Base-by-base conservation (phyloP, 2,329 filamentous ascomycete species). In the Fusarium nygamai region DNA sequence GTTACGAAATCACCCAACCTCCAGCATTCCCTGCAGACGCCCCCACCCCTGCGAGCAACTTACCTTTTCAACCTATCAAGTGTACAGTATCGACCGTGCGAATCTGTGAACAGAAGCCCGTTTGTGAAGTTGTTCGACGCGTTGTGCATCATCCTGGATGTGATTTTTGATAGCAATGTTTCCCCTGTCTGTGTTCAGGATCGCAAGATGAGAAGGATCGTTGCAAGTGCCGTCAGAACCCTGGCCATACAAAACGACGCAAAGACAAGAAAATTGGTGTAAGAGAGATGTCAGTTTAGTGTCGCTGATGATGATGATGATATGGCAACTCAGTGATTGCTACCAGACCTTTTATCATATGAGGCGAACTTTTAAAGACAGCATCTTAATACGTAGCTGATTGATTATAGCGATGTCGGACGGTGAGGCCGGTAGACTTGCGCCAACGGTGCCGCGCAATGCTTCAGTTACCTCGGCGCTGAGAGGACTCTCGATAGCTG, bases 1-100 rank as follows among this genome's bases (percentile, higher is more conserved):
- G 75, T 75, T 77, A 77, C 75, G 62, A 76, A 65, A 75, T 73
- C 64, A 68, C 73, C 75, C 76, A 77, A 67, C 76, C 76, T 72
- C 75, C 73, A 67, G 51, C 54, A 69, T 71, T 69, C 62, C 61
- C 68, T 72, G 69, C 63, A 41, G 69, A 72, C 51, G 67, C 72
- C 75, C 74, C 75, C 71, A 75, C 71, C 65, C 48, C 53, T 75
- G 53, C 61, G 46, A 74, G 60, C 44, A 54, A 71, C 60, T 70
- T 66, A 44, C 61, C 43, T 34, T 51, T 64, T 74, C 38, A 56
- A 58, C 71, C 58, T 63, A 70, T 70, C 61, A 43, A 46, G 53
- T 57, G 67, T 67, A 71, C 69, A 71, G 69, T 71, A 64, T 56
- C 33, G 36, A 72, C 67, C 64, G 72, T 74, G 71, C 71, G 68